Evolutionary conservation across 2,329 filamentous ascomycete genomes (phyloP), one percentile per base, ranked within the genome.

Genomic region (Fusarium marasasianum): DNA sequence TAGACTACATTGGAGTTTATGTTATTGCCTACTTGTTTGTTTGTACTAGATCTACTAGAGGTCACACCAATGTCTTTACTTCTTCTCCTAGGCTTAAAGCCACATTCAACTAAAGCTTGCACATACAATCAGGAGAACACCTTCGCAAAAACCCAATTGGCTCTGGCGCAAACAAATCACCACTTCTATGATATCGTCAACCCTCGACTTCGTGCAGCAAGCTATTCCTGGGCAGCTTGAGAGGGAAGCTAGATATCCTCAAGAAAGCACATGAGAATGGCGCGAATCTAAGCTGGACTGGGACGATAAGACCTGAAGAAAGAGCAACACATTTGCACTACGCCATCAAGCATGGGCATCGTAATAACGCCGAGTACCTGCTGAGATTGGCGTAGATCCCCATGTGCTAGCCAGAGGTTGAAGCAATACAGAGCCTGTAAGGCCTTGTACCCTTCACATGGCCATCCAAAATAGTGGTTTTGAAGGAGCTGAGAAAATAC

Each of bases 291-390:
- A 59, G 51, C 35, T 22, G 48, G 12, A 61, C 53, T 24, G 63
- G 68, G 38, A n/a, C 31, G 5, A 71, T 41, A 17, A 55, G 37
- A 14, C 9, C n/a, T 20, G 35, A 33, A 17, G 40, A 58, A 22
- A 45, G 37, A 17, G 71, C 43, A 3, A 62, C 57, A 7, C 65
- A 60, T 38, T 56, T 76, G 6, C 57, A 71, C 20, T 66, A 67
- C 29, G 47, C 65, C 11, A 70, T 72, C 8, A 31, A 63, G 26
- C 43, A 76, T 20, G 57, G 54, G 2, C 56, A 76, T 66, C 47
- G 57, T 6, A 62, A 59, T 17, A 51, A 71, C n/a, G 6, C 68
- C 15, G 68, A 72, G 22, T 76, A 59, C 17, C 41, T 76, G 53
- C 72, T 17, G 45, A 67, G 8, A 51, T 58, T 15, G 40, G 47